These are phyloP conservation scores for Russula sp. DNA, from an alignment of 768 basidiomycete species.

Conservation along the genomic window DNA sequence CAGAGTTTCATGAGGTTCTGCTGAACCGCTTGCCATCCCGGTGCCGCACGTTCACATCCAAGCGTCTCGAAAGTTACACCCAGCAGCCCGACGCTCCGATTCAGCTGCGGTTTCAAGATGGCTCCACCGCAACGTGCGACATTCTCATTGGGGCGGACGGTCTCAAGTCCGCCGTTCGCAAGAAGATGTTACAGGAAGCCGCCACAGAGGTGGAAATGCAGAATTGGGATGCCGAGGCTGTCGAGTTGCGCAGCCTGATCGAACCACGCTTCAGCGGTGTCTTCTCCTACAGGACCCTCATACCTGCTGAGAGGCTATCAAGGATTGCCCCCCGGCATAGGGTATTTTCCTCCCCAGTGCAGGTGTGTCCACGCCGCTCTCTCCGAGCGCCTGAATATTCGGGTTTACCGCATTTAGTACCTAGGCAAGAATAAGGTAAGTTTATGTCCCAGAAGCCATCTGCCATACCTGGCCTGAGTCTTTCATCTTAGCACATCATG, in stretches of 20 bases:
- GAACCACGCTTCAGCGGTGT: slow-evolving; percentile 56
- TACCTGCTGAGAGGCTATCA: slow-evolving; percentile 44
- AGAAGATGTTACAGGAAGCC: slow-evolving; percentile 32
- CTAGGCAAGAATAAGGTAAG: slow-evolving; percentile 40
- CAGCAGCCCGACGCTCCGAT: slow-evolving; percentile 38
- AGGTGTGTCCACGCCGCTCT: slow-evolving; percentile 33
- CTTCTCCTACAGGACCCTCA: slow-evolving; percentile 53
- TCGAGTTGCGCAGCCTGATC: slow-evolving; percentile 35
- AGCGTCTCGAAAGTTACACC: slow-evolving; percentile 52
- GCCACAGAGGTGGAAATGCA: slow-evolving; percentile 34
- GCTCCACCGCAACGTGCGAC: slow-evolving; percentile 53
- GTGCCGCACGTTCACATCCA: slow-evolving; percentile 46
- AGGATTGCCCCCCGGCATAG: slow-evolving; percentile 43
- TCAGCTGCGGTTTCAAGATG: slow-evolving; percentile 55
- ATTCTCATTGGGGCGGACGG: slow-evolving; percentile 68
- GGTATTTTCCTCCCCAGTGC: slow-evolving; percentile 41
- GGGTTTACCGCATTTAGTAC: slow-evolving; percentile 39
- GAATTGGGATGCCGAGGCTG: slow-evolving; percentile 35
- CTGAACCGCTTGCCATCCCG: slow-evolving; percentile 40
- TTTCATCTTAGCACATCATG: slow-evolving; percentile 45
- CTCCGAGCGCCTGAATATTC: neutral
- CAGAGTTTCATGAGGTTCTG: slow-evolving; percentile 59
- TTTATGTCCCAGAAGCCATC: slow-evolving; percentile 30
- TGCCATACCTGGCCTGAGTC: neutral
- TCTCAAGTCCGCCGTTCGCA: slow-evolving; percentile 47